phyloP scores from a whole-genome alignment of 2,329 filamentous ascomycete genomes.

The Tolypocladium endophyticum region DNA sequence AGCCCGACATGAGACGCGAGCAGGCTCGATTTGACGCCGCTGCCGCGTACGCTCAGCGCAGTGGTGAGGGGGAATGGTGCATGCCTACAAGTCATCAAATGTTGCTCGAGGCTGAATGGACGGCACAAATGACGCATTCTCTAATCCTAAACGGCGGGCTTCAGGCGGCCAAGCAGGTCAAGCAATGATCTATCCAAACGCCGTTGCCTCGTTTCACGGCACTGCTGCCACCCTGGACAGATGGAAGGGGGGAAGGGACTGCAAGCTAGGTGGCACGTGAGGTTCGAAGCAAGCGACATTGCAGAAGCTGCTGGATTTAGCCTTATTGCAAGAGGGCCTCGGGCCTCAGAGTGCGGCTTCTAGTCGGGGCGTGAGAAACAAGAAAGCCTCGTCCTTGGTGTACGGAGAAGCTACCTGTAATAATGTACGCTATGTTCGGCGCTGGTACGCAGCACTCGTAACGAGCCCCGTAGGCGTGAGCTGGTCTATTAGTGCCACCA shows the following conservation, averaged over 20 bases:
- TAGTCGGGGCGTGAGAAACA: background rate
- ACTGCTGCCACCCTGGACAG: background rate
- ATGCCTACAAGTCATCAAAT: background rate
- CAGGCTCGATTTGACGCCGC: background rate
- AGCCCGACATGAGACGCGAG: background rate
- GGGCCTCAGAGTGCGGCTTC: background rate
- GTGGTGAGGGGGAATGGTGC: background rate
- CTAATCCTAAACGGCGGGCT: background rate
- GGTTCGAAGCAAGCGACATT: background rate
- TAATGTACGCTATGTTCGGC: too few species aligned
- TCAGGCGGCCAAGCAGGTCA: background rate
- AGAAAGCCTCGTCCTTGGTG: too few species aligned
- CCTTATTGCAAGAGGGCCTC: background rate
- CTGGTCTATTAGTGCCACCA: background rate
- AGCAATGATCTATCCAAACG: background rate
- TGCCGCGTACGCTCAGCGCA: background rate
- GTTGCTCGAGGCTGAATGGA: background rate
- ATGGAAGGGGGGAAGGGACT: background rate
- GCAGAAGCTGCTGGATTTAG: background rate
- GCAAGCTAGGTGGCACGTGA: background rate
- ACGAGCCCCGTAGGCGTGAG: too few species aligned
- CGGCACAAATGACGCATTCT: background rate
- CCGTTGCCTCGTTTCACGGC: background rate
- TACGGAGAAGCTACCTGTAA: too few species aligned
- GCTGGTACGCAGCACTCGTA: too few species aligned